Evolutionary conservation across 495 filamentous ascomycete species (phyloP).

Genomic region (Penicillium roqueforti): DNA sequence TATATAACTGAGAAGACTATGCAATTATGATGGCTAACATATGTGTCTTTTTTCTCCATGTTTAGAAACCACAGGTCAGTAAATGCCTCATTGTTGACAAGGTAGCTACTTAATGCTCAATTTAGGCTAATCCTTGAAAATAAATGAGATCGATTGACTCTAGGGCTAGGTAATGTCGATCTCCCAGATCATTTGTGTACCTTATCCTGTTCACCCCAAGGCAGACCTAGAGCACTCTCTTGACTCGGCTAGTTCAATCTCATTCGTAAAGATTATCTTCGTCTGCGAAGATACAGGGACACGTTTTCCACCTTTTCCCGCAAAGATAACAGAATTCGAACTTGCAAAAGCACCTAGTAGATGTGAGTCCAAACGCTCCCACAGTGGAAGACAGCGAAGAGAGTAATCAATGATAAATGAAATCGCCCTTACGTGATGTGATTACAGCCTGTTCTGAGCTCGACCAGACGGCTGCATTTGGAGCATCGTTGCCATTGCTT

Average conservation of each 20-base stretch:
- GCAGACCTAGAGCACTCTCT: neutral
- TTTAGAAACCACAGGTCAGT: no score
- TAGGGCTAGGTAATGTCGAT: neutral
- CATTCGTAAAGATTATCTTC: neutral
- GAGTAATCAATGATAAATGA: neutral
- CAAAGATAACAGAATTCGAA: conserved; percentile 2
- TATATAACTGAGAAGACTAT: neutral
- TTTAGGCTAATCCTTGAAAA: neutral
- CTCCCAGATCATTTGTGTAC: neutral
- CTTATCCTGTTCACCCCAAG: neutral
- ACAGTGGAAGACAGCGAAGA: neutral
- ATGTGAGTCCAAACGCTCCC: neutral
- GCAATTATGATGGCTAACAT: neutral
- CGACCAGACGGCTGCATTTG: neutral
- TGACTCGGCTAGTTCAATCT: neutral
- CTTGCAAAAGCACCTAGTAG: neutral
- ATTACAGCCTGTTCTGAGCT: neutral
- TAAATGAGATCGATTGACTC: neutral
- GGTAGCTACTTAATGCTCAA: no score
- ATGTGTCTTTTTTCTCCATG: no score
- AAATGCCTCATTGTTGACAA: no score
- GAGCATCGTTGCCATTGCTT: conserved; percentile 28
- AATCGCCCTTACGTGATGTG: neutral
- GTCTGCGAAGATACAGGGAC: neutral
- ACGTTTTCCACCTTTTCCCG: neutral